Base-by-base conservation (phyloP, 2,329 filamentous ascomycete genomes). In the Stagonosporopsis vannaccii region DNA sequence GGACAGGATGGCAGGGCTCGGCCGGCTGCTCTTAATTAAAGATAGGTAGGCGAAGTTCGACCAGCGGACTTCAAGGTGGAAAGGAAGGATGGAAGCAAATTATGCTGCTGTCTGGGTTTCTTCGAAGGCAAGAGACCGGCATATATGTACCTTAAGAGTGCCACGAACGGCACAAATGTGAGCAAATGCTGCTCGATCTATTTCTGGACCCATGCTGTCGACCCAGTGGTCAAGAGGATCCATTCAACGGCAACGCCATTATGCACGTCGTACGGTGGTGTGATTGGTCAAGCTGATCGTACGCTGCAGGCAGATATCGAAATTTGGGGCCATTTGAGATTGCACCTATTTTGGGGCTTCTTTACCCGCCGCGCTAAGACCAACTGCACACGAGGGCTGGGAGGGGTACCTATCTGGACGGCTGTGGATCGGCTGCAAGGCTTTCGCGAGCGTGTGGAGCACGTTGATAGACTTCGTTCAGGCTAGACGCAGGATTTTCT, bases 11-110 rank as follows among this genome's bases (percentile, higher is more conserved):
- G 67, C 72, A 71, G 69, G 72, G 71, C 68, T 75, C 67, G 72
- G 74, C 73, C 72, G 73, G 73, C 67, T 73, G 68, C 70, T 73
- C 70, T 70, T 75, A 76, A 76, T 76, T 76, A 76, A 76, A 77
- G 76, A 80, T 77, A 68, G 77, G 76, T 79, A 77, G 74, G 68
- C 73, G 71, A 77, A 79, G 78, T 76, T 77, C 80, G 79, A 75
- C 79, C 79, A 76, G 79, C 79, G 74, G 76, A 77, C 77, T 74
- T 75, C 65, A 71, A 70, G 68, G 65, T 69, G 67, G 71, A 74
- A 71, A 65, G 70, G 74, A 72, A 68, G 62, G 69, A 65, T 60
- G 61, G 67, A 68, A 76, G 75, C 75, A 80, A 81, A 81, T 81
- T 81, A 80, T 76, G 78, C 75, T 58, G 49, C 55, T 76, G 71